Base-by-base conservation (phyloP, 225 moss, liverwort and hornwort genomes). In the Takakia lepidozioides region DNA sequence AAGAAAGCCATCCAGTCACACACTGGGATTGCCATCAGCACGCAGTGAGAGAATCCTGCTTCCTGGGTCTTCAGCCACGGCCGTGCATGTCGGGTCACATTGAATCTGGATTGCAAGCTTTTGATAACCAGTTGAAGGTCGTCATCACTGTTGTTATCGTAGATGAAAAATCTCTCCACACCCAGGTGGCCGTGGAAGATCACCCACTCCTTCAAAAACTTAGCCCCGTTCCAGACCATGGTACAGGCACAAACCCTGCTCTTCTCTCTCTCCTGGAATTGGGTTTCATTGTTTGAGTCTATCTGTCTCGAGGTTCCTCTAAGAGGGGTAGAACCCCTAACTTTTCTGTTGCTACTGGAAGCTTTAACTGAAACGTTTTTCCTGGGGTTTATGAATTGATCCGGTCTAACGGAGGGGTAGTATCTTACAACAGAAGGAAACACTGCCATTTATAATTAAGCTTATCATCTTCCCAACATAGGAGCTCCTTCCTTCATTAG, bases 51-150 rank as follows among this genome's bases (percentile, higher is more conserved):
- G n/a, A n/a, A 85, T 15, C 80, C 87, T 0, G 87, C 87, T 47
- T 98, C 80, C 54, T 98, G 91, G 0, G 90, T 87, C 43, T 98
- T 98, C 52, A 91, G 72, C 98, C 91, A 98, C 0, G 91, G 91
- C 98, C 98, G 91, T 20, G 58, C 20, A 0, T 58, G 58, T 22
- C 78, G 71, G 1, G 71, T 65, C 15, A 91, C 69, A 20, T 98
- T 98, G 52, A 75, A 87, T 19, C 19, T 40, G 11, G 32, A 32
- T 2, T 25, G 62, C 10, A 98, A 60, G 4, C 35, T 62, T 6
- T 48, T 59, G 11, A 87, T 60, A 1, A 74, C 75, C 8, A 55
- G 53, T 18, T 70, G 67, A 1, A 87, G 43, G 13, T 70, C 55
- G 42, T 98, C 91, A 4, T 85, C 87, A 17, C 98, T 91, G 55